phyloP scores from a whole-genome alignment of 805 yeast species.

The Candida wancherniae region DNA sequence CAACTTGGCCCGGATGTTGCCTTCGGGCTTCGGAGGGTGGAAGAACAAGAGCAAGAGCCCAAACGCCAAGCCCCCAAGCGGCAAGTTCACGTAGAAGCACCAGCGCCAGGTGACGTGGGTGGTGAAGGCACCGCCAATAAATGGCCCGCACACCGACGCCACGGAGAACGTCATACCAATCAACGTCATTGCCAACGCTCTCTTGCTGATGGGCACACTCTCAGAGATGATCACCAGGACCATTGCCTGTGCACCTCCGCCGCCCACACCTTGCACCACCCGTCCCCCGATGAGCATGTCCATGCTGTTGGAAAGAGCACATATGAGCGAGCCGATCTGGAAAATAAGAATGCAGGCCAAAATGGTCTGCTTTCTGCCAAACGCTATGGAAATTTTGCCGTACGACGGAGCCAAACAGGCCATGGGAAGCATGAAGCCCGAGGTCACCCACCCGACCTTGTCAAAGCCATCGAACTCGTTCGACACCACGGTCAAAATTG shows the following conservation, averaged over 20 bases:
- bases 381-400: slow-evolving; percentile 52
- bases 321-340: slow-evolving; percentile 57
- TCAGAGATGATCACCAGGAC: slow-evolving; percentile 56
- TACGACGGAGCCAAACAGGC: slow-evolving; percentile 52
- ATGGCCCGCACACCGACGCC: slow-evolving; percentile 56
- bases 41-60: slow-evolving; percentile 35
- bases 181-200: slow-evolving; percentile 36
- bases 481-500: slow-evolving; percentile 48
- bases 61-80: slow-evolving; percentile 54
- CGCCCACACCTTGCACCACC: slow-evolving; percentile 67
- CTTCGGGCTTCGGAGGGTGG: slow-evolving; percentile 45
- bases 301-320: slow-evolving; percentile 53
- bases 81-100: slow-evolving; percentile 69
- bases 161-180: slow-evolving; percentile 43
- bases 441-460: slow-evolving; percentile 54
- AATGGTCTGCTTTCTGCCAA: slow-evolving; percentile 52
- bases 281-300: slow-evolving; percentile 66
- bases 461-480: slow-evolving; percentile 45
- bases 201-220: slow-evolving; percentile 40
- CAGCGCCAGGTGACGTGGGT: slow-evolving; percentile 64
- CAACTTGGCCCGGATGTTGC: slow-evolving; percentile 34
- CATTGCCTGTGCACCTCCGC: slow-evolving; percentile 59
- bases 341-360: slow-evolving; percentile 48
- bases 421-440: slow-evolving; percentile 52
- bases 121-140: slow-evolving; percentile 63